A percentile compares a stretch with the other conserved stretches of the same genome.
Evolutionary conservation across 1,284 basidiomycete species (phyloP).

Genomic region (Leccinum insolens): DNA sequence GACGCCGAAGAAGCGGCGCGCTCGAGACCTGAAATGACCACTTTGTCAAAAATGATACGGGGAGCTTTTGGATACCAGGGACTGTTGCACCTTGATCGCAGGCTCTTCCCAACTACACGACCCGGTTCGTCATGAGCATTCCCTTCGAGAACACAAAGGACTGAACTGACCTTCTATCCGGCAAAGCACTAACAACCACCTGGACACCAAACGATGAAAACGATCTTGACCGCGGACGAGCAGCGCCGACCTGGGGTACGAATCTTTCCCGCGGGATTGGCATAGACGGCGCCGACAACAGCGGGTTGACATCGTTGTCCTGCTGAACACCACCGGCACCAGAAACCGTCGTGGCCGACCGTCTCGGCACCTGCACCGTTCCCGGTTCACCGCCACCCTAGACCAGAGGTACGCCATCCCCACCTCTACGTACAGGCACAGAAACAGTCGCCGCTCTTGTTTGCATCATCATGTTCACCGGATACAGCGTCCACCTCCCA

Average conservation of each 20-base stretch:
- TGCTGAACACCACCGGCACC: neutral
- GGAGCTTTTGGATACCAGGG: no score
- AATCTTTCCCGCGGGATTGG: constrained; percentile 63
- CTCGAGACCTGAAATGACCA: no score
- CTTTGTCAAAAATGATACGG: no score
- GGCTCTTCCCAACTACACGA: no score
- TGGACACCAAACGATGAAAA: constrained; percentile 65
- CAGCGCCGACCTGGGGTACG: constrained; percentile 51
- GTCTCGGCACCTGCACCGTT: constrained; percentile 18
- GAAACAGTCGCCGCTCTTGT: constrained; percentile 35
- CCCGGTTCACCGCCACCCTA: neutral
- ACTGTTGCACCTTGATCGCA: no score
- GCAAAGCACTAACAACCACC: neutral
- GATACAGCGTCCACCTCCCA: neutral
- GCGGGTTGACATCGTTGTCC: neutral
- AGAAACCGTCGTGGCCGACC: constrained; percentile 8
- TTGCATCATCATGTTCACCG: constrained; percentile 15
- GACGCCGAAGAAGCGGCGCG: no score
- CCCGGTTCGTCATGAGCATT: no score
- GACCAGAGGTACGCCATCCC: neutral
- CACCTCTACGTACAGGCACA: constrained; percentile 32
- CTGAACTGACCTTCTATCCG: neutral
- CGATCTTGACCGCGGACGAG: constrained; percentile 69
- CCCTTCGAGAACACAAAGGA: neutral
- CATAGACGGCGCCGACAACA: constrained; percentile 3